Conservation (phyloP, 495 filamentous ascomycete species). For the Lasiosphaeria hispida region DNA sequence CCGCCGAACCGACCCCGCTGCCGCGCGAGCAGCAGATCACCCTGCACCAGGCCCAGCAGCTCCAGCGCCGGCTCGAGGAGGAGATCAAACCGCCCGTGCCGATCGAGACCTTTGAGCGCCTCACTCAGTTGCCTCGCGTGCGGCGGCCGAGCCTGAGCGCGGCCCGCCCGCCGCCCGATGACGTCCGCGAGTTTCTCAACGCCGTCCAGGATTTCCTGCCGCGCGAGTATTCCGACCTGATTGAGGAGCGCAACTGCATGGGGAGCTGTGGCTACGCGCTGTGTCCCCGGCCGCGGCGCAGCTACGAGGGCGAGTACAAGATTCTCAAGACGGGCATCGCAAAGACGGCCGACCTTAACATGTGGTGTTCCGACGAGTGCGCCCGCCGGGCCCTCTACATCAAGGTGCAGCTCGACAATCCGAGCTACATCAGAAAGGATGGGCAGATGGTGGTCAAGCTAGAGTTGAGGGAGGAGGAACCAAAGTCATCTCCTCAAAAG, state of each 20-base stretch:
- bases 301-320: constrained; percentile 17
- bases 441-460: constrained; percentile 39
- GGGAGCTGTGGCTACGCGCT: constrained; percentile 78
- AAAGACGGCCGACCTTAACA: constrained; percentile 66
- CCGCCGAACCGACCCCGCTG: constrained; percentile 15
- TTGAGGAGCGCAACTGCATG: constrained; percentile 81
- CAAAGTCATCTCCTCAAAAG: neutral
- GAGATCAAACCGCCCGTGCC: constrained; percentile 57
- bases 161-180: constrained; percentile 53
- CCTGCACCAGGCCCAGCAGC: constrained; percentile 72
- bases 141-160: constrained; percentile 52
- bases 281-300: constrained; percentile 47
- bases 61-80: constrained; percentile 65
- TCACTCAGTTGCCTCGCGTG: constrained; percentile 65
- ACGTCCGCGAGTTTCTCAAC: constrained; percentile 56
- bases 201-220: constrained; percentile 73
- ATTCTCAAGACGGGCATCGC: constrained; percentile 33
- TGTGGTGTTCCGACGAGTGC: constrained; percentile 85
- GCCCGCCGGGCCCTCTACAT: constrained; percentile 76
- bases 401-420: constrained; percentile 70
- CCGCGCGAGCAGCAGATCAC: constrained; percentile 61
- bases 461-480: constrained; percentile 37
- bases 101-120: constrained; percentile 59
- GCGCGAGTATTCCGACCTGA: constrained; percentile 78
- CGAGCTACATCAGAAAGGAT: constrained; percentile 21